Conservation (phyloP, 768 basidiomycete species). For the Phylloporus sp. region DNA sequence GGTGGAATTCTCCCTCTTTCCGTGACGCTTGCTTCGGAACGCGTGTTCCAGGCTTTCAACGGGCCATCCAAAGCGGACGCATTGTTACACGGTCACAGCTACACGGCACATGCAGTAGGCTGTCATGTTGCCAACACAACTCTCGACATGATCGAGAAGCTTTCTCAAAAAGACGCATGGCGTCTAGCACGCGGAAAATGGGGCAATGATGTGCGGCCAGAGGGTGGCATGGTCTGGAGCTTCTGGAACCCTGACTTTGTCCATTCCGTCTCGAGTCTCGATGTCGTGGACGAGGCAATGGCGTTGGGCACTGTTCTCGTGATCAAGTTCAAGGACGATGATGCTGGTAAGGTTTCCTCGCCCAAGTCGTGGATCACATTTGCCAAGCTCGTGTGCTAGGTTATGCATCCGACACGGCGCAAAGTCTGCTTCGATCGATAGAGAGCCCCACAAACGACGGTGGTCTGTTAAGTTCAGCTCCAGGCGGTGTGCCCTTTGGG, state of each 20-base stretch:
- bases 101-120: conserved; percentile 91
- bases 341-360: conserved; percentile 44
- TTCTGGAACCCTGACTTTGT: conserved; percentile 83
- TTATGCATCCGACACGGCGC: conserved; percentile 62
- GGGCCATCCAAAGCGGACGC: conserved; percentile 78
- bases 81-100: conserved; percentile 91
- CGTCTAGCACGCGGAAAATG: conserved; percentile 55
- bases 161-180: conserved; percentile 53
- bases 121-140: conserved; percentile 89
- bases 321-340: conserved; percentile 62
- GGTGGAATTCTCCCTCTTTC: conserved; percentile 88
- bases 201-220: conserved; percentile 26
- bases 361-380: not conserved
- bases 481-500: conserved; percentile 55
- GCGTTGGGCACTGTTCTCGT: conserved; percentile 82
- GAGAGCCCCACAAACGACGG: conserved; percentile 28
- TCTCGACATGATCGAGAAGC: conserved; percentile 57
- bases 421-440: conserved; percentile 53
- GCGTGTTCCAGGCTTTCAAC: conserved; percentile 77
- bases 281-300: conserved; percentile 72
- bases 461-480: conserved; percentile 36
- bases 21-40: conserved; percentile 75
- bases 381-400: conserved; percentile 31
- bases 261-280: conserved; percentile 50
- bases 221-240: conserved; percentile 59